phyloP scores from a whole-genome alignment of 2,329 filamentous ascomycete genomes.

The Colletotrichum filicis region DNA sequence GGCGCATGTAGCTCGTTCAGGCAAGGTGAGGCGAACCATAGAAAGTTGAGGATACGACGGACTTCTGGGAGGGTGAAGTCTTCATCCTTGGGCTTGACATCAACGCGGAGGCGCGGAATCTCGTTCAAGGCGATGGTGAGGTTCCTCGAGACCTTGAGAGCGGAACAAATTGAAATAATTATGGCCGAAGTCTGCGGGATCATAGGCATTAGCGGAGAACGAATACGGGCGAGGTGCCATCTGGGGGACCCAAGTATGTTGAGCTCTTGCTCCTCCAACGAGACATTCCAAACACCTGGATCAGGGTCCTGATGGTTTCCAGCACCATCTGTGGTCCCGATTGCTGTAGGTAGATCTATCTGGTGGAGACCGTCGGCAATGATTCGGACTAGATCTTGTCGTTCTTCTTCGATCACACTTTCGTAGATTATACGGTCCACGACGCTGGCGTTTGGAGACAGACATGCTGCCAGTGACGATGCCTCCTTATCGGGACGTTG shows the following conservation, averaged over 20 bases:
- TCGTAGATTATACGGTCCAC: neutral
- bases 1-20: conserved; percentile 9
- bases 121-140: conserved; percentile 4
- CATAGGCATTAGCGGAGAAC: conserved; percentile 1
- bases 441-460: neutral
- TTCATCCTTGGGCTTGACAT: neutral
- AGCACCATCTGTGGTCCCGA: neutral
- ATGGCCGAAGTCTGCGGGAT: neutral
- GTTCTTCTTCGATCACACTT: neutral
- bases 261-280: neutral
- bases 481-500: neutral
- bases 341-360: neutral
- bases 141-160: neutral
- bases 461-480: neutral
- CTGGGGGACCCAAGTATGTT: neutral
- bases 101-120: neutral
- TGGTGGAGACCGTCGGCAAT: neutral
- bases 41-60: conserved; percentile 1
- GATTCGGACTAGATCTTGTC: neutral
- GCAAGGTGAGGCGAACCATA: conserved; percentile 7
- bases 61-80: neutral
- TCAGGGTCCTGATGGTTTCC: neutral
- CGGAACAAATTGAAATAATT: neutral
- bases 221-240: conserved; percentile 5
- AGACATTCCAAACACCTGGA: neutral